Evolutionary conservation across 208 protist species (phyloP), one percentile per base, ranked within the genome.

Genomic region (Spongospora subterranea): DNA sequence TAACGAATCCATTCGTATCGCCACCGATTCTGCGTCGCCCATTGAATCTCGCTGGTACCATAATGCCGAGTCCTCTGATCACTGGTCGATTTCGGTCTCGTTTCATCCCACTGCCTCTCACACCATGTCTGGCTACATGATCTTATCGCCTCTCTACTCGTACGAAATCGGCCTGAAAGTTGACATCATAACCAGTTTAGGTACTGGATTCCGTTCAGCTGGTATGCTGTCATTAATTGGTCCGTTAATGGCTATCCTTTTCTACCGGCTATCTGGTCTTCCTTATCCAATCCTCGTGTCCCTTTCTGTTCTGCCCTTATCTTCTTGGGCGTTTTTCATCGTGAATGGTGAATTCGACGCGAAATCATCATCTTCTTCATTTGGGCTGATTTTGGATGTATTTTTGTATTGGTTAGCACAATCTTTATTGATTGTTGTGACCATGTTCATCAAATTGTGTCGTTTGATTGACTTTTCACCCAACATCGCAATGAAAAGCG

Each of bases 121-220:
- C 17, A 20, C 71, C n/a, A 6, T 82, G 6, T n/a, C 11, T 6
- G n/a, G 35, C n/a, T 17, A n/a, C 17, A 40, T 82, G 71, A 35
- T 35, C 6, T 45, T 82, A 17, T 82, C 71, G 6, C 71, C 71
- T 20, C 17, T 40, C n/a, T 82, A 45, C 35, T 6, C n/a, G 17
- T 82, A 82, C 71, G 35, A 43, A 6, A 43, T 82, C n/a, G 6
- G 17, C 35, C 6, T 82, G 6, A n/a, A n/a, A 39, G 17, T 82
- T 13, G 71, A 82, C n/a, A 39, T 82, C 35, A 45, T 82, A 6
- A n/a, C 71, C n/a, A 82, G 35, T 45, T 82, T 82, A n/a, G n/a
- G 35, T 40, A 35, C 71, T 82, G 71, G 71, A 17, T 13, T 43
- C 35, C 71, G 71, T 82, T n/a, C 35, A 13, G n/a, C n/a, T 6